Evolutionary conservation across 2,329 filamentous ascomycete species (phyloP).

Genomic region (Hirsutella minnesotensis): DNA sequence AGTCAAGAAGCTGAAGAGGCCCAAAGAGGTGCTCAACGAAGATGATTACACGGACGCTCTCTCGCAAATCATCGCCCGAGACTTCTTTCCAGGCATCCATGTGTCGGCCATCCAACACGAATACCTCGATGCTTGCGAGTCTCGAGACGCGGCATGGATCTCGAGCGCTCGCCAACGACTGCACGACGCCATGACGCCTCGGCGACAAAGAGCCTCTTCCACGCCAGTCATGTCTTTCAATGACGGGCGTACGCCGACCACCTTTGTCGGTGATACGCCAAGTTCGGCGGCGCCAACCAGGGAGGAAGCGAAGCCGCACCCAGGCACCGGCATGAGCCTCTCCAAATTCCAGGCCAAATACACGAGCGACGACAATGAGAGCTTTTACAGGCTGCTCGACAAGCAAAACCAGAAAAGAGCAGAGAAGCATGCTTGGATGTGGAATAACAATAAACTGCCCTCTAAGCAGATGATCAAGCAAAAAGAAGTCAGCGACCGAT

Average conservation of each 20-base stretch:
- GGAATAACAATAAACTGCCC: conserved; percentile 74
- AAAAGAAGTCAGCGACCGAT: conserved; percentile 45
- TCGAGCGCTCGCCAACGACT: conserved; percentile 62
- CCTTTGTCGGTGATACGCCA: conserved; percentile 65
- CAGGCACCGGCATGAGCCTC: conserved; percentile 71
- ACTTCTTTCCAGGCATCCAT: conserved; percentile 88
- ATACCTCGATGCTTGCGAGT: conserved; percentile 83
- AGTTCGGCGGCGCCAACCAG: conserved; percentile 36
- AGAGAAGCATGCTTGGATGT: conserved; percentile 82
- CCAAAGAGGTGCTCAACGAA: conserved; percentile 79
- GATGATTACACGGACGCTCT: conserved; percentile 84
- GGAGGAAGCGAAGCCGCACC: conserved; percentile 28
- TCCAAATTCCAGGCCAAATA: conserved; percentile 83
- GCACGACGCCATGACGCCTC: conserved; percentile 71
- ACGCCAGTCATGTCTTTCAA: conserved; percentile 12
- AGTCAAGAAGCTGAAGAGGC: conserved; percentile 82
- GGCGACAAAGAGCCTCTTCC: conserved; percentile 27
- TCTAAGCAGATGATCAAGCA: conserved; percentile 67
- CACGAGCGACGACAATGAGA: conserved; percentile 96
- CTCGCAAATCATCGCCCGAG: conserved; percentile 87
- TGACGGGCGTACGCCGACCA: conserved; percentile 46
- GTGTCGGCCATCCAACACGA: conserved; percentile 83
- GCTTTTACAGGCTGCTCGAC: conserved; percentile 86
- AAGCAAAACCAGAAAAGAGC: conserved; percentile 76
- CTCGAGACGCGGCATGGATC: conserved; percentile 78